Evolutionary conservation across 306 rosid species (phyloP).

Genomic region (Quercus cerris): DNA sequence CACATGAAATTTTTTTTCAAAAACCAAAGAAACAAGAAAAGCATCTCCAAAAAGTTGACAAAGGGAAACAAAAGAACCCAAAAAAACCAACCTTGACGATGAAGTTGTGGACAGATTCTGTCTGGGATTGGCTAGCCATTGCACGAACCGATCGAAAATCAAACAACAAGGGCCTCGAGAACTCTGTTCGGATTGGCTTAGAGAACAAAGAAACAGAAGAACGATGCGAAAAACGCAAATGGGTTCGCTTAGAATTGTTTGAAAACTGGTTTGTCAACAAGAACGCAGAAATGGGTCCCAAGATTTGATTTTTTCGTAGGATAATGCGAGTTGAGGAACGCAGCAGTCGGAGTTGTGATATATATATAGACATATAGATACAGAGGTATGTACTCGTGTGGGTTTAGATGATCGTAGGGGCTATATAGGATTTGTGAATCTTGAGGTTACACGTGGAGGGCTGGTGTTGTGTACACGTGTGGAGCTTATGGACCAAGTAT

Average conservation of each 20-base stretch:
- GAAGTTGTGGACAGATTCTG: slow-evolving; percentile 57
- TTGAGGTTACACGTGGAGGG: background rate
- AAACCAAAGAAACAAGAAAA: background rate
- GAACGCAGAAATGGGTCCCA: slow-evolving; percentile 23
- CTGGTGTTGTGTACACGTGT: background rate
- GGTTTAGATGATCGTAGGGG: background rate
- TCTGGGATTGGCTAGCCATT: slow-evolving; percentile 60
- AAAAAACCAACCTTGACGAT: slow-evolving; percentile 47
- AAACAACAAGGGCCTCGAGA: slow-evolving; percentile 7
- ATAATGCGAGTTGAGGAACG: slow-evolving; percentile 27
- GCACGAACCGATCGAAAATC: slow-evolving; percentile 30
- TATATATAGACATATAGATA: background rate
- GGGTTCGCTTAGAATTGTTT: slow-evolving; percentile 4
- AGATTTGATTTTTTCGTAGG: slow-evolving; percentile 8
- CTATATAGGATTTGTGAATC: background rate
- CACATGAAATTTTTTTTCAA: background rate
- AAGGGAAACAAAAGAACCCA: background rate
- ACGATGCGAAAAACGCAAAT: background rate
- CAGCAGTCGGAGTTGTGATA: slow-evolving; percentile 29
- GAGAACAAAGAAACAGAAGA: slow-evolving; percentile 2
- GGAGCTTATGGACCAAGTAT: background rate
- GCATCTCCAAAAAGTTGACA: background rate
- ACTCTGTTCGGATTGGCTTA: slow-evolving; percentile 2
- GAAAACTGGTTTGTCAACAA: slow-evolving; percentile 2
- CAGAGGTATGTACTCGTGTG: too few species aligned